phyloP scores from a whole-genome alignment of 495 filamentous ascomycete genomes.

The Penicillium canariense region DNA sequence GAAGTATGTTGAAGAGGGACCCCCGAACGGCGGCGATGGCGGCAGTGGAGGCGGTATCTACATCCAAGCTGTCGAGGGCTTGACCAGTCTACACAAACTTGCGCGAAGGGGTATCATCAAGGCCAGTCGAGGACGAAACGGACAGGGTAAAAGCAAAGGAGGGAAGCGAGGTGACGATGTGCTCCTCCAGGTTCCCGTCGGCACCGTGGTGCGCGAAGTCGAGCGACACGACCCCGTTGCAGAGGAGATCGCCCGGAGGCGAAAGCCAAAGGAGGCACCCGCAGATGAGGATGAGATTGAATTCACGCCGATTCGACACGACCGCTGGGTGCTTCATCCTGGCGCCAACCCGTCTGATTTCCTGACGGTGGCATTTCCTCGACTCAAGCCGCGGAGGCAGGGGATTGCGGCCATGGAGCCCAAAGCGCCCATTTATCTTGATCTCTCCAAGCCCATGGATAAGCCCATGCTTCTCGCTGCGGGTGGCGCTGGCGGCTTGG shows the following conservation, averaged over 20 bases:
- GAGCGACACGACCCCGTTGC: slow-evolving; percentile 71
- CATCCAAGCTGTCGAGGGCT: slow-evolving; percentile 86
- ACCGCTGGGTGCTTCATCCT: slow-evolving; percentile 86
- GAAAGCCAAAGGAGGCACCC: slow-evolving; percentile 20
- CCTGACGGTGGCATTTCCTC: slow-evolving; percentile 58
- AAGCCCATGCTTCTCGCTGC: slow-evolving; percentile 85
- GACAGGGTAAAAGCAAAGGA: slow-evolving; percentile 76
- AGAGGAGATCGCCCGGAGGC: slow-evolving; percentile 53
- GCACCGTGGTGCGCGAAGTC: slow-evolving; percentile 84
- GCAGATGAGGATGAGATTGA: slow-evolving; percentile 31
- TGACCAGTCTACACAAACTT: slow-evolving; percentile 91
- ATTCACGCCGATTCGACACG: slow-evolving; percentile 40
- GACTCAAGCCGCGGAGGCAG: slow-evolving; percentile 55
- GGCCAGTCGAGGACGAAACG: slow-evolving; percentile 78
- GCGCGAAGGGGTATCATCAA: slow-evolving; percentile 71
- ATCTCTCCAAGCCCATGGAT: slow-evolving; percentile 77
- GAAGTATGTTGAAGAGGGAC: slow-evolving; percentile 79
- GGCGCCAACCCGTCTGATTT: slow-evolving; percentile 66
- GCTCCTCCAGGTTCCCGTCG: slow-evolving; percentile 85
- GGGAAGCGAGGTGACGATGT: slow-evolving; percentile 84
- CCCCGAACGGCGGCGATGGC: slow-evolving; percentile 96
- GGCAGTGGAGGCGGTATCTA: slow-evolving; percentile 89
- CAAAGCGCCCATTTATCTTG: slow-evolving; percentile 68
- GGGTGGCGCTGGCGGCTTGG: slow-evolving; percentile 83
- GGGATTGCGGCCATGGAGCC: slow-evolving; percentile 62